Conservation (phyloP, 2,329 filamentous ascomycete genomes). For the Juglanconis sp. region DNA sequence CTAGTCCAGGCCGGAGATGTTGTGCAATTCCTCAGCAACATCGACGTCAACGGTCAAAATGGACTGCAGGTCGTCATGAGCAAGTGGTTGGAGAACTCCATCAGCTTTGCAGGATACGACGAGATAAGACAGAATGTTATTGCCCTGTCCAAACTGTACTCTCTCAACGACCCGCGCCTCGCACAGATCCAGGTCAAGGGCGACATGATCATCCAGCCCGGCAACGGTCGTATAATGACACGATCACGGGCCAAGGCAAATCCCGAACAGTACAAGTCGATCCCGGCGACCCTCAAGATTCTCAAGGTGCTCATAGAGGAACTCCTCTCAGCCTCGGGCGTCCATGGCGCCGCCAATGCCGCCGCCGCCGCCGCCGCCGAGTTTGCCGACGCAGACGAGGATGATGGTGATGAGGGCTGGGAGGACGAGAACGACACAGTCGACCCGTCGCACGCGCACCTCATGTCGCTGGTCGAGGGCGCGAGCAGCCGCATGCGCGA, state of each 20-base stretch:
- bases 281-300: conserved; percentile 89
- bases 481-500: conserved; percentile 66
- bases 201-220: conserved; percentile 72
- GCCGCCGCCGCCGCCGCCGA: conserved; percentile 59
- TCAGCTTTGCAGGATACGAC: conserved; percentile 97
- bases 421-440: conserved; percentile 78
- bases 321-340: conserved; percentile 74
- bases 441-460: conserved; percentile 65
- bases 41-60: conserved; percentile 74
- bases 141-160: conserved; percentile 86
- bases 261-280: conserved; percentile 83
- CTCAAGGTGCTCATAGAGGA: conserved; percentile 94
- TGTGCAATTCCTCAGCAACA: conserved; percentile 82
- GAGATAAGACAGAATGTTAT: conserved; percentile 97
- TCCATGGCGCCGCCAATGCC: conserved; percentile 56
- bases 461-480: conserved; percentile 73
- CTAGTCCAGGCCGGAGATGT: conserved; percentile 84
- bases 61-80: conserved; percentile 85
- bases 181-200: conserved; percentile 82
- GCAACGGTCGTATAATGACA: conserved; percentile 86
- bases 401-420: conserved; percentile 79
- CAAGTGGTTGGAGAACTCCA: conserved; percentile 96
- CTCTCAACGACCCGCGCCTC: conserved; percentile 77
- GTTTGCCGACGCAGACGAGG: conserved; percentile 54
- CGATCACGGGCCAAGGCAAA: conserved; percentile 84